Percentiles rank a stretch among this genome's conserved stretches.
Evolutionary conservation across 2,329 filamentous ascomycete genomes (phyloP).

Genomic region (Penicillium sp.): DNA sequence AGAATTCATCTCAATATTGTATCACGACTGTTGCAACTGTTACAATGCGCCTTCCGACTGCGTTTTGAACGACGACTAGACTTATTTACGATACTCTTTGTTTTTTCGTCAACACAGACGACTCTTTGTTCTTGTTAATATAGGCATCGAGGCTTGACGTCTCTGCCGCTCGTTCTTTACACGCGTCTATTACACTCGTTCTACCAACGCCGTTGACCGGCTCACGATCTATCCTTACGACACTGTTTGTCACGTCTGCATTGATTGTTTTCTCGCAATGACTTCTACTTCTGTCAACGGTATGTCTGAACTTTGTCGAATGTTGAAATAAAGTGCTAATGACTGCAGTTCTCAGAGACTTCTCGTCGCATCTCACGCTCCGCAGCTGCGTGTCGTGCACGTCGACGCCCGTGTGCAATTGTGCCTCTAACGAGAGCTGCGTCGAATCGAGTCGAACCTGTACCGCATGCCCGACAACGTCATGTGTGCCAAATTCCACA

Average conservation of each 20-base stretch:
- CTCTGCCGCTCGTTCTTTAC: too few relatives aligned
- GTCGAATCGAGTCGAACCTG: constrained; percentile 58
- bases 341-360: constrained; percentile 10
- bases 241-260: constrained; percentile 16
- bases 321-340: background rate
- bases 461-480: constrained; percentile 54
- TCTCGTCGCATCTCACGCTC: constrained; percentile 25
- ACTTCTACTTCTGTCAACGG: constrained; percentile 17
- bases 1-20: too few relatives aligned
- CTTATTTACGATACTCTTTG: too few relatives aligned
- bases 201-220: too few relatives aligned
- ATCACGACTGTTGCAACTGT: too few relatives aligned
- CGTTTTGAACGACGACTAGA: too few relatives aligned
- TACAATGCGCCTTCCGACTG: too few relatives aligned
- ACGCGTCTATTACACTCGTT: too few relatives aligned
- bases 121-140: too few relatives aligned
- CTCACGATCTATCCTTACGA: too few relatives aligned
- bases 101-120: too few relatives aligned
- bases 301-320: constrained; percentile 15
- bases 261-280: constrained; percentile 12
- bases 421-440: constrained; percentile 54
- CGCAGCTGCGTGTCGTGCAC: constrained; percentile 54
- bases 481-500: constrained; percentile 47
- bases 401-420: constrained; percentile 58
- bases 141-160: too few relatives aligned